These are phyloP conservation scores for Sclerotiophoma versabilis DNA, from an alignment of 2,329 filamentous ascomycete genomes.

Conservation along the genomic window DNA sequence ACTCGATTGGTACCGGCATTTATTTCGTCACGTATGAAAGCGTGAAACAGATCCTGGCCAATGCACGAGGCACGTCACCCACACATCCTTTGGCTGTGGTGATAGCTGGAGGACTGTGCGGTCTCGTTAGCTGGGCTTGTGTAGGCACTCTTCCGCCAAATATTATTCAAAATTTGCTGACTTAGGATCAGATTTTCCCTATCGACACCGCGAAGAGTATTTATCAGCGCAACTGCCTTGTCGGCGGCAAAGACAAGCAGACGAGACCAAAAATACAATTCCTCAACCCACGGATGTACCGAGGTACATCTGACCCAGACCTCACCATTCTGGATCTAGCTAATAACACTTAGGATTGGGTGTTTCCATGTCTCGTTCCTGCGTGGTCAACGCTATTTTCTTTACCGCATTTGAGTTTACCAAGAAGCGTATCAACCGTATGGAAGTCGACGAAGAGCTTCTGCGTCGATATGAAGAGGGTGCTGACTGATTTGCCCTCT, in stretches of 20 bases:
- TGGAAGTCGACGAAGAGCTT: slow-evolving; percentile 49
- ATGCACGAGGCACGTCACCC: slow-evolving; percentile 74
- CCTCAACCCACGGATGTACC: slow-evolving; percentile 80
- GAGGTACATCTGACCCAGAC: slow-evolving; percentile 59
- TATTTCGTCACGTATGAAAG: slow-evolving; percentile 93
- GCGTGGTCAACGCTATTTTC: slow-evolving; percentile 86
- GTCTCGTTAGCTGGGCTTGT: slow-evolving; percentile 83
- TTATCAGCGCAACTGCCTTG: slow-evolving; percentile 82
- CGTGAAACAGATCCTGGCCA: slow-evolving; percentile 80
- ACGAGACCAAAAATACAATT: slow-evolving; percentile 74
- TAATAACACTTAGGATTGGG: slow-evolving; percentile 61
- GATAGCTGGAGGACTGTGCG: slow-evolving; percentile 79
- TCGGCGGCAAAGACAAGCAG: slow-evolving; percentile 67
- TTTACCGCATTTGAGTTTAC: slow-evolving; percentile 87
- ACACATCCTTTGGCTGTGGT: slow-evolving; percentile 81
- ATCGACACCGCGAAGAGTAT: slow-evolving; percentile 86
- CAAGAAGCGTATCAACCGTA: slow-evolving; percentile 65
- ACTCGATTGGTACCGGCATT: slow-evolving; percentile 82
- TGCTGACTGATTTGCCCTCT: slow-evolving; percentile 2
- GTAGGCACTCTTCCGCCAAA: slow-evolving; percentile 56
- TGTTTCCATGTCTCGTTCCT: slow-evolving; percentile 83
- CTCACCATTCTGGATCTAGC: background rate
- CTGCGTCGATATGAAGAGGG: slow-evolving; percentile 35
- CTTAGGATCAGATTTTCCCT: slow-evolving; percentile 56
- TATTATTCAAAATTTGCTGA: slow-evolving; percentile 8